A percentile compares a stretch with the other conserved stretches of the same genome.
phyloP scores from a whole-genome alignment of 805 yeast genomes.

The Cyberlindnera suaveolens region DNA sequence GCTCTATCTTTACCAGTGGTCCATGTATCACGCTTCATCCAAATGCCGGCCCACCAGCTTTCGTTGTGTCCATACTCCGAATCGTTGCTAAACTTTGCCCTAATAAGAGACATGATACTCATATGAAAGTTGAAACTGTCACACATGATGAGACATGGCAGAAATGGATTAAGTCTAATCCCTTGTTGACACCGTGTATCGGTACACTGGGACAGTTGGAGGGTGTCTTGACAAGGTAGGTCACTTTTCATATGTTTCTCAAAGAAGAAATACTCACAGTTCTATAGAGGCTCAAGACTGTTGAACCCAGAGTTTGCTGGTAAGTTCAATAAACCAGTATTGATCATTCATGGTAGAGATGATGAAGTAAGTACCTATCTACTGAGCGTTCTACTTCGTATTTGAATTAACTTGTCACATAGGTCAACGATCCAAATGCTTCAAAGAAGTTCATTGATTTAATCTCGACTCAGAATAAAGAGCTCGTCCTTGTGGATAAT shows the following conservation, averaged over 20 bases:
- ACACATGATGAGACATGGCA: conserved; percentile 43
- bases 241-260: conserved; percentile 1
- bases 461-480: conserved; percentile 15
- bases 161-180: conserved; percentile 38
- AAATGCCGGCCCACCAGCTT: conserved; percentile 45
- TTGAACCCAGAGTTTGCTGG: conserved; percentile 30
- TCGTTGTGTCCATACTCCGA: conserved; percentile 37
- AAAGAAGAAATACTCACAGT: conserved; percentile 2
- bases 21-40: conserved; percentile 60
- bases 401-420: conserved; percentile 1
- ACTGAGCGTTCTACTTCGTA: background rate
- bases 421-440: conserved; percentile 44
- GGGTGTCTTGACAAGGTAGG: conserved; percentile 43
- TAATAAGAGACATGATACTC: conserved; percentile 46
- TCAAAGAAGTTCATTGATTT: conserved; percentile 13
- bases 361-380: conserved; percentile 54
- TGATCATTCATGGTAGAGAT: conserved; percentile 56
- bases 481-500: conserved; percentile 15
- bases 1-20: conserved; percentile 45
- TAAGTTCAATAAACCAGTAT: conserved; percentile 33
- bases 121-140: conserved; percentile 43
- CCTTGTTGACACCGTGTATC: conserved; percentile 37
- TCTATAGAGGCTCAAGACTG: conserved; percentile 48
- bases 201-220: conserved; percentile 51
- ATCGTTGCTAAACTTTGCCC: conserved; percentile 38